Base-by-base conservation (phyloP, 1,284 basidiomycete genomes). In the Trichosporon sp. region DNA sequence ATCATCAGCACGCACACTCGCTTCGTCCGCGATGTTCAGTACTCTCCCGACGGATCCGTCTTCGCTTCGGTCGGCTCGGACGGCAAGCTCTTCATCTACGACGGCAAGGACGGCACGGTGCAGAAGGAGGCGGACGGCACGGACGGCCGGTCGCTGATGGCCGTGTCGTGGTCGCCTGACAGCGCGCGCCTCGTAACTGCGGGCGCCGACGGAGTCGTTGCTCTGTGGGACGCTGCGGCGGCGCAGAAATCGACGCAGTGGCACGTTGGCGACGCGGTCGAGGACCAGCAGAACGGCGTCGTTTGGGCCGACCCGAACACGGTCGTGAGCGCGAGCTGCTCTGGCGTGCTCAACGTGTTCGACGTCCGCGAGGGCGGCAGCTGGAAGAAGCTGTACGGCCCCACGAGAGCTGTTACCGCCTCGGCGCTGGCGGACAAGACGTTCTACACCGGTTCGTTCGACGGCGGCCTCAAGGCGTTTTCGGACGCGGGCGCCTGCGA, bases 51-150 rank as follows among this genome's bases (percentile, higher is more conserved):
- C 35, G 95, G 94, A 3, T 88, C 90, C 62, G 85, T 89, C 27
- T 98, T 98, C 79, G 91, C 89, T 15, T 95, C 93, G 62, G 94
- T 93, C 15, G 96, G 94, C 31, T 92, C 93, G 3, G 97, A 99
- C 83, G 89, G 87, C 63, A 96, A 95, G 84, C 85, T 87, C 15
- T 92, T 97, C 84, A 76, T 99, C 23, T 98, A 97, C 80, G 93
- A 98, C 73, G 97, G 96, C 32, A 90, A 92, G 83, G 90, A 88
- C 2, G 95, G 95, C 1, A 93, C 97, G 42, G 89, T 89, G 8
- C 75, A 91, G 65, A 87, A 85, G 23, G 90, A 92, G 75, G 80
- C 93, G 58, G 77, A 75, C 18, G 89, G 88, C 75, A 91, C 64
- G 1, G 76, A 75, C 25, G 63, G 7, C 72, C 71, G 92, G 92